Evolutionary conservation across 495 filamentous ascomycete genomes (phyloP), one percentile per base, ranked within the genome.

Genomic region (Aspergillus campestris): DNA sequence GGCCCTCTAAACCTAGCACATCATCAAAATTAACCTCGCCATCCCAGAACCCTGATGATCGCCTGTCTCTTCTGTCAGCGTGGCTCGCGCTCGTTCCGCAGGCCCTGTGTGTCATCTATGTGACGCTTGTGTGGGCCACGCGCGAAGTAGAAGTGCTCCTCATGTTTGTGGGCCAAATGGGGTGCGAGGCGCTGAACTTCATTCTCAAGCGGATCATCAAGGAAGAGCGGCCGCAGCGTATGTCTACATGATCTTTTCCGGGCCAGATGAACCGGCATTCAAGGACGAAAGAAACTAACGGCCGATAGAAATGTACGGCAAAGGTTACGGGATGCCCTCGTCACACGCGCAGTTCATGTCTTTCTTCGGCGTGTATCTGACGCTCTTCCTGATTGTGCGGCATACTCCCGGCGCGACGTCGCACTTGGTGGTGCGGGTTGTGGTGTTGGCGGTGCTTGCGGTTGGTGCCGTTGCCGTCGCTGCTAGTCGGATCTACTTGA

Each of bases 301-400:
- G 11, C 7, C 24, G 38, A n/a, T 68, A 86, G 84, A 85, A 66
- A 86, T 86, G 75, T 76, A 82, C 47, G 85, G 85, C 32, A 95
- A 95, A 63, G 92, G 92, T 48, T 99, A 97, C 57, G 92, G 92
- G 51, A 99, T 99, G 92, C 92, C 92, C n/a, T 89, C 84, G 37
- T 95, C 89, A 24, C 92, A 99, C 68, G 87, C 92, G 8, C 92
- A 99, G 65, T 99, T 95, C 60, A 83, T 86, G 38, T 72, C 81
- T 8, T 99, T 86, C 70, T 97, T 95, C 71, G 81, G 87, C 34
- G 68, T 92, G 44, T 88, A 84, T 55, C 62, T 95, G 18, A 68
- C 79, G 11, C 71, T 99, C 28, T 96, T 96, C 67, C 71, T 96
- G 18, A 70, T 91, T 11, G 67, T 86, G 40, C 77, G 91, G 47